Evolutionary conservation across 2,329 filamentous ascomycete species (phyloP), one percentile per base, ranked within the genome.

Genomic region (Nannizzia gypsea): DNA sequence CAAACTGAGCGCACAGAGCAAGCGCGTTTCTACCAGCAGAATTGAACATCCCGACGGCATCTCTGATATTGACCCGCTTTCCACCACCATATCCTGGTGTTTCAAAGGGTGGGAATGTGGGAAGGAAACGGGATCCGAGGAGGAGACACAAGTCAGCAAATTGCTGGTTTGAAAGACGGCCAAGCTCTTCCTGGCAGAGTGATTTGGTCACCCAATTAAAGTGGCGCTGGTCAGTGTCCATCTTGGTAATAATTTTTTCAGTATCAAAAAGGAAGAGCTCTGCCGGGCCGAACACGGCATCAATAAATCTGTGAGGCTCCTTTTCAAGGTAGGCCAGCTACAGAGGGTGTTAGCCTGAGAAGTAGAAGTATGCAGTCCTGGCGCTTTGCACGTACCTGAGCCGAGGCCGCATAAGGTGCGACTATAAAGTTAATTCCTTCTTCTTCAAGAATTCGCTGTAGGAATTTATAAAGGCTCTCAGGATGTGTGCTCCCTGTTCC

Each of bases 201-300:
- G 84, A 83, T 75, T 88, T 90, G 64, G 77, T 77, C 62, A 84
- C 74, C 77, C 79, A 84, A 61, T 72, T 76, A 68, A 95, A 87
- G 15, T 80, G 81, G 63, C 82, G 82, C 40, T 77, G 77, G 20
- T 89, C 84, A 78, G 70, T 70, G 28, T 78, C 74, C 59, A 78
- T 71, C 31, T 71, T 68, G 36, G 75, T 89, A 62, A 96, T 81
- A 61, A 86, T 77, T 70, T 90, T 88, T 63, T 88, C 83, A 67
- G 93, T 84, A 36, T 90, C 88, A 69, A 95, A 96, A 38, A 96
- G 80, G 57, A 97, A 83, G 46, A 91, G 79, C 72, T 96, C 90
- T 56, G 90, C 86, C 1, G 90, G 85, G 34, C 90, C 91, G 79
- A 89, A 90, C 67, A 96, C 80, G 15, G 86, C 88, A 60, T 88